phyloP scores from a whole-genome alignment of 179 eudicot species.

The Actinidia polygama region DNA sequence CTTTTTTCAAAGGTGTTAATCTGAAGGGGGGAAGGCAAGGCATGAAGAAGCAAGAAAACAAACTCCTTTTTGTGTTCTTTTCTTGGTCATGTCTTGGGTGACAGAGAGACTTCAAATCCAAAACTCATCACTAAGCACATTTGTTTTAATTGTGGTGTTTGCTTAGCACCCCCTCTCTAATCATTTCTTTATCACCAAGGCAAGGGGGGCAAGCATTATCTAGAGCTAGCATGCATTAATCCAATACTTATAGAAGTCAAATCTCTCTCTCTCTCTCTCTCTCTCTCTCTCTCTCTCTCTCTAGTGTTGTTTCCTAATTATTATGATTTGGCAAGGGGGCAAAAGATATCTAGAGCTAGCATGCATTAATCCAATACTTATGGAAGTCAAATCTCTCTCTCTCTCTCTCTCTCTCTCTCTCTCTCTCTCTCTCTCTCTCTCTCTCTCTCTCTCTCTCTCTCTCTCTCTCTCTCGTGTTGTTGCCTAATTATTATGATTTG shows the following conservation, averaged over 20 bases:
- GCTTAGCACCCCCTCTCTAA: conserved; percentile 10
- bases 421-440: no score
- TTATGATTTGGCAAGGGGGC: no score
- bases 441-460: no score
- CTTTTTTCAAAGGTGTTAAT: not conserved
- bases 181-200: conserved; percentile 5
- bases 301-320: no score
- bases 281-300: no score
- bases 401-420: no score
- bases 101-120: conserved; percentile 8
- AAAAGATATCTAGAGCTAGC: not conserved
- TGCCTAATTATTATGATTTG: no score
- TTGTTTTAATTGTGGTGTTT: conserved; percentile 11
- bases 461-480: no score
- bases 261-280: conserved; percentile 8
- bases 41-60: not conserved
- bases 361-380: not conserved
- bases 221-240: not conserved
- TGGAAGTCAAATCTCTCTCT: no score
- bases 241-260: conserved; percentile 2
- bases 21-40: conserved; percentile 12
- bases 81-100: conserved; percentile 37
- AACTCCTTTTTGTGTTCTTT: conserved; percentile 17
- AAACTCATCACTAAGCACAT: not conserved
- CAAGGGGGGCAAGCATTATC: not conserved